Percentiles rank a stretch among this genome's conserved stretches.
Evolutionary conservation across 2,329 filamentous ascomycete genomes (phyloP).

Genomic region (Zarea fungicola): DNA sequence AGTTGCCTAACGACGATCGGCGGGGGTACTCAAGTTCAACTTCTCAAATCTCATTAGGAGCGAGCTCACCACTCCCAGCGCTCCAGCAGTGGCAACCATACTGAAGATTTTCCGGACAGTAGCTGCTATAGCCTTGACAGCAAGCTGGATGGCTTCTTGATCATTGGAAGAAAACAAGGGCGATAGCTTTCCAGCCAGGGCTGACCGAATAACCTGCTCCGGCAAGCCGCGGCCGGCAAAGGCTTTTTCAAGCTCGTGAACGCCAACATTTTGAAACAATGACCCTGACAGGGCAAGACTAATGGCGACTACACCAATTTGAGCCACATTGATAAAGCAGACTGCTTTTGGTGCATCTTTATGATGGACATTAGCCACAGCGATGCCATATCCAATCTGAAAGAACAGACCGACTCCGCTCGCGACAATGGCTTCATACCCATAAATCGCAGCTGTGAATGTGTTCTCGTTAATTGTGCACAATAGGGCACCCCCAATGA

Average conservation of each 20-base stretch:
- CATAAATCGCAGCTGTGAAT: conserved; percentile 23
- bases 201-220: conserved; percentile 19
- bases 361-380: conserved; percentile 26
- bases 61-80: background rate
- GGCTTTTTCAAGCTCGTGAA: conserved; percentile 3
- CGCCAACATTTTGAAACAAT: conserved; percentile 27
- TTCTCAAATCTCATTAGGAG: background rate
- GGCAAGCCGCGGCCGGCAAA: conserved; percentile 19
- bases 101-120: conserved; percentile 18
- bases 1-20: no score
- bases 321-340: conserved; percentile 30
- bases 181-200: conserved; percentile 18
- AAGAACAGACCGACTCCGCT: conserved; percentile 31
- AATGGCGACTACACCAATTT: conserved; percentile 28
- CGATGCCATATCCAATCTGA: conserved; percentile 31
- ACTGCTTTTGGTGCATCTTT: conserved; percentile 24
- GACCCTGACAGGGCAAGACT: conserved; percentile 28
- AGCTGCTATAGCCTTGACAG: conserved; percentile 22
- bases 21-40: background rate
- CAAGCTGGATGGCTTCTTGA: conserved; percentile 16
- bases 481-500: conserved; percentile 28
- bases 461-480: conserved; percentile 13
- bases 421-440: conserved; percentile 33
- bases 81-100: conserved; percentile 17
- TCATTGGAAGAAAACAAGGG: conserved; percentile 13